These are phyloP conservation scores for Fraxinus quadrangulata DNA, from an alignment of 257 asterid species.

Conservation along the genomic window DNA sequence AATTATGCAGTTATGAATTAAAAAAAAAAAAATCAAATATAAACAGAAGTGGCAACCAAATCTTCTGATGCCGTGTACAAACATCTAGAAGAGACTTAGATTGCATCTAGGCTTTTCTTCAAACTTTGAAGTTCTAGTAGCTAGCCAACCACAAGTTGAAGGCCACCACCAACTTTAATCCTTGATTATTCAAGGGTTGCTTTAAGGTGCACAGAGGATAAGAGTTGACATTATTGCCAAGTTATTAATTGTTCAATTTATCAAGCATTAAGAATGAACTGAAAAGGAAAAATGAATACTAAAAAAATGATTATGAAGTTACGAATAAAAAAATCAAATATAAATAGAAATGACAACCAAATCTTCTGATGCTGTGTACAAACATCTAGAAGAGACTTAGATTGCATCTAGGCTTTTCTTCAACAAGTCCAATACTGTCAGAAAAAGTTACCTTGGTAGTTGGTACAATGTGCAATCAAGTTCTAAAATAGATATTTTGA, in stretches of 20 bases:
- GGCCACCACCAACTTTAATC: slow-evolving; percentile 21
- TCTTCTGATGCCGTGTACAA: not conserved
- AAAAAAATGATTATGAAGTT: not conserved
- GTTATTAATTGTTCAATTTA: not conserved
- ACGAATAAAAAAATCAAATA: not conserved
- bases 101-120: not conserved
- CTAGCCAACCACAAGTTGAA: slow-evolving; percentile 15
- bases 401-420: not conserved
- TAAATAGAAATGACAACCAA: not conserved
- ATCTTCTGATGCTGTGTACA: not conserved
- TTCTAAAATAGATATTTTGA: not conserved
- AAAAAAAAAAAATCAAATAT: not conserved
- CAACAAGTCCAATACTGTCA: not conserved
- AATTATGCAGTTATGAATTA: not conserved
- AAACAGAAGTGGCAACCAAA: not conserved
- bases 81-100: not conserved
- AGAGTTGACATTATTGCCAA: slow-evolving; percentile 4
- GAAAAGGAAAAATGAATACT: not conserved
- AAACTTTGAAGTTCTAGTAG: not conserved
- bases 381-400: not conserved
- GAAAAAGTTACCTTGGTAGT: not conserved
- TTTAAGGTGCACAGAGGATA: not conserved
- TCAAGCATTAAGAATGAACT: not conserved
- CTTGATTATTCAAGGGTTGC: not conserved
- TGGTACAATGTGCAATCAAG: not conserved